Evolutionary conservation across 1,284 basidiomycete species (phyloP).

Genomic region (Trichosporon sp.): DNA sequence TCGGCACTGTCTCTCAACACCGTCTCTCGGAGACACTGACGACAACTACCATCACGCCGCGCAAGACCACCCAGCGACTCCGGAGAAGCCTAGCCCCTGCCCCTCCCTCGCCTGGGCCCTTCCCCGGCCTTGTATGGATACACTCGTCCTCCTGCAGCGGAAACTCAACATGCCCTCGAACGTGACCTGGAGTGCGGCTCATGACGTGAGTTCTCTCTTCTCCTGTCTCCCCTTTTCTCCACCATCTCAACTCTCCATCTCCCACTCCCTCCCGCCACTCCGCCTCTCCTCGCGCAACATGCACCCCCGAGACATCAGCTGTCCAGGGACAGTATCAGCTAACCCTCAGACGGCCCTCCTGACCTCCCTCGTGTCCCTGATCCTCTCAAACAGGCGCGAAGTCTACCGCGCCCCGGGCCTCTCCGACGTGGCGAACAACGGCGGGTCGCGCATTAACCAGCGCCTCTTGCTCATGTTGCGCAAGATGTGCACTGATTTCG

Average conservation of each 20-base stretch:
- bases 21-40: neutral
- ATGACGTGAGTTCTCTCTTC: neutral
- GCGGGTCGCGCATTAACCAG: conserved; percentile 31
- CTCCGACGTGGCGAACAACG: conserved; percentile 31
- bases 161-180: neutral
- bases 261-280: no score
- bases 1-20: neutral
- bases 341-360: conserved; percentile 23
- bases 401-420: conserved; percentile 33
- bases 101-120: no score
- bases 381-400: conserved; percentile 24
- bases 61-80: neutral
- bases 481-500: conserved; percentile 18
- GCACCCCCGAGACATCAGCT: no score
- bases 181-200: conserved; percentile 9
- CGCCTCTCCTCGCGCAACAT: no score
- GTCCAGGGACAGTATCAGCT: neutral
- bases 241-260: neutral
- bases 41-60: neutral
- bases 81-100: no score
- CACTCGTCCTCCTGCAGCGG: no score
- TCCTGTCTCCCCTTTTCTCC: neutral
- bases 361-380: conserved; percentile 20
- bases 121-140: no score
- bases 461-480: conserved; percentile 25